Evolutionary conservation across 768 basidiomycete species (phyloP).

Genomic region (Rubroboletus pulcherrimus): DNA sequence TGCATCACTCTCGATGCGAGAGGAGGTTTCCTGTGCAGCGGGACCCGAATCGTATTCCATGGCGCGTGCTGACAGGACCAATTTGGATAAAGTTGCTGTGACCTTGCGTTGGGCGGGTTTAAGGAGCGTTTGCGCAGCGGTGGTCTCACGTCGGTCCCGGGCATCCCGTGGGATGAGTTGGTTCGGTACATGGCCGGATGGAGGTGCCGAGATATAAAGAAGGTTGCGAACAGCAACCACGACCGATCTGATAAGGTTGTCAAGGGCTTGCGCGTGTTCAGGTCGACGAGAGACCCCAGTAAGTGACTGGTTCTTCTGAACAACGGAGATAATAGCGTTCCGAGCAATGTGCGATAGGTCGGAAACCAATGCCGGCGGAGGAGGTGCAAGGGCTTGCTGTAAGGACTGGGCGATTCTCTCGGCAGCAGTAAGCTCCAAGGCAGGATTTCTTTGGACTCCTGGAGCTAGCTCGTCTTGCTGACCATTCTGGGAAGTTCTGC

Average conservation of each 20-base stretch:
- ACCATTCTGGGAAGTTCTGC: conserved; percentile 31
- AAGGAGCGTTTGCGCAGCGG: conserved; percentile 53
- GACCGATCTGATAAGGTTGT: conserved; percentile 56
- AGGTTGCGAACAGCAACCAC: conserved; percentile 76
- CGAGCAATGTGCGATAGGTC: conserved; percentile 60
- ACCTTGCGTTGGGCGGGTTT: conserved; percentile 84
- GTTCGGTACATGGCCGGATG: conserved; percentile 57
- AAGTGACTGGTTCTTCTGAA: conserved; percentile 52
- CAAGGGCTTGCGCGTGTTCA: conserved; percentile 57
- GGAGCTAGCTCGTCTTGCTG: conserved; percentile 17
- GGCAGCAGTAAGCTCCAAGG: conserved; percentile 54
- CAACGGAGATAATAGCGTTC: conserved; percentile 57
- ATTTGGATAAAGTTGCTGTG: conserved; percentile 82
- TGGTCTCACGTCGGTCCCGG: conserved; percentile 41
- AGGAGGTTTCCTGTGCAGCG: conserved; percentile 56
- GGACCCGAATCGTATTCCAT: conserved; percentile 77
- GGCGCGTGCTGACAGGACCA: conserved; percentile 88
- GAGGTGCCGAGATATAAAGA: conserved; percentile 62
- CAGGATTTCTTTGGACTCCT: conserved; percentile 17
- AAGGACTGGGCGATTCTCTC: conserved; percentile 66
- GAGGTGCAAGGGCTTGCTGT: conserved; percentile 55
- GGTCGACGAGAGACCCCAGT: conserved; percentile 41
- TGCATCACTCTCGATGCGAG: conserved; percentile 71
- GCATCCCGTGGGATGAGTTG: conserved; percentile 49
- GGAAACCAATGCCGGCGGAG: conserved; percentile 54